Base-by-base conservation (phyloP, 225 moss, liverwort and hornwort species). In the Physcomitrellopsis africana region DNA sequence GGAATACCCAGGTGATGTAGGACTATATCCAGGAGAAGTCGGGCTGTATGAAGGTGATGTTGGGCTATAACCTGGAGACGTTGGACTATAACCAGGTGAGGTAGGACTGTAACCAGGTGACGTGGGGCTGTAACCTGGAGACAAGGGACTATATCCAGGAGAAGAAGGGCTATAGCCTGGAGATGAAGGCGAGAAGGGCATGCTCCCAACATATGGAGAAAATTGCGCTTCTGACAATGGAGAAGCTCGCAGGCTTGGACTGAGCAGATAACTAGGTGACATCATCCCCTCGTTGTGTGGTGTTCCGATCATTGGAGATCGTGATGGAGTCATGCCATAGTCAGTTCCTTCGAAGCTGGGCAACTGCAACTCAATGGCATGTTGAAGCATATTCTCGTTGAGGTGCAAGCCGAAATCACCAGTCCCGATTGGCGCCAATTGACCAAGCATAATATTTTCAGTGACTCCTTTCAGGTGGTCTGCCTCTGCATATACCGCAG, bases 371-470 rank as follows among this genome's bases (percentile, higher is more conserved):
- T 99, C 99, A 77, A 99, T 99, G 6, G 99, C 99, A 67, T 99
- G 99, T 73, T 99, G 99, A 46, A 99, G 83, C 99, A 99, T 99
- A 14, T 89, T 84, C 86, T 99, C 95, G 14, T 99, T 99, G 62
- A 99, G 72, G 80, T 92, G 93, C 1, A 99, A 82, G 32, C 91
- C 95, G 74, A 95, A 95, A 66, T 99, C 95, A 48, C 99, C 99
- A 3, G 99, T 99, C 67, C 99, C 99, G 73, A 99, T 99, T 9
- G 99, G 99, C 9, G 99, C 99, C 43, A 99, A 74, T 67, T 99
- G 99, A 49, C 99, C 99, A 51, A 99, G 86, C 99, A 99, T 99
- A 68, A 99, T 95, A 46, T 99, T 99, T 59, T 99, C 99, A 17
- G 99, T 99, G 42, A 99, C 99, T 54, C 95, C 99, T 81, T 91